These are phyloP conservation scores for Auricularia auricula-judae DNA, from an alignment of 768 basidiomycete genomes.

Conservation along the genomic window DNA sequence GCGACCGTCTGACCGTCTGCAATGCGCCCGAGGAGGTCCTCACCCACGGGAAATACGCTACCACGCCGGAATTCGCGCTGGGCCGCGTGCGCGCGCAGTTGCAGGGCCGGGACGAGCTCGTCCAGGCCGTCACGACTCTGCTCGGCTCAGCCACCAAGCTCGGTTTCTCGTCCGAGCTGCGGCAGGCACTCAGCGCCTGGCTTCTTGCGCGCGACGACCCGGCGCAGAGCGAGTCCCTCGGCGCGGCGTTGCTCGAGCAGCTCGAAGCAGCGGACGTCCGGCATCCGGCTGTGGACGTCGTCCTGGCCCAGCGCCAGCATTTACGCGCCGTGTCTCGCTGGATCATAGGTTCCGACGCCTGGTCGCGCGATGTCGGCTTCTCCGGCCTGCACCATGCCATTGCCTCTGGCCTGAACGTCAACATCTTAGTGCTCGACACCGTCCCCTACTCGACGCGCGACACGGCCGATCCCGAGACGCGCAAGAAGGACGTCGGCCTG, in stretches of 20 bases:
- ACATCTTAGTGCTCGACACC: slow-evolving; percentile 91
- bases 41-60: slow-evolving; percentile 62
- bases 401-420: slow-evolving; percentile 82
- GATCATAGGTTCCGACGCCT: slow-evolving; percentile 98
- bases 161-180: slow-evolving; percentile 41
- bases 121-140: slow-evolving; percentile 51
- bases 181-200: slow-evolving; percentile 73
- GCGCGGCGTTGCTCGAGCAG: slow-evolving; percentile 41
- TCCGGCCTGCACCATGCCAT: slow-evolving; percentile 94
- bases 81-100: slow-evolving; percentile 80
- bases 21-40: slow-evolving; percentile 72
- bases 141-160: slow-evolving; percentile 35
- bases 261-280: slow-evolving; percentile 30
- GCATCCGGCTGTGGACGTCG: slow-evolving; percentile 38
- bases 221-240: slow-evolving; percentile 46
- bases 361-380: slow-evolving; percentile 94
- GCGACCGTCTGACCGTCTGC: slow-evolving; percentile 65
- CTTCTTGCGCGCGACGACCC: slow-evolving; percentile 62
- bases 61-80: slow-evolving; percentile 89
- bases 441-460: slow-evolving; percentile 77
- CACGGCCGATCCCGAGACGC: slow-evolving; percentile 52
- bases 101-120: slow-evolving; percentile 61
- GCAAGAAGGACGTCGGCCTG: slow-evolving; percentile 93
- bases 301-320: slow-evolving; percentile 42
- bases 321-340: slow-evolving; percentile 69